Percentiles rank a stretch among this genome's conserved stretches.
Conservation (phyloP, 169 alveolate genomes). For the Plasmodium billcollinsi region DNA sequence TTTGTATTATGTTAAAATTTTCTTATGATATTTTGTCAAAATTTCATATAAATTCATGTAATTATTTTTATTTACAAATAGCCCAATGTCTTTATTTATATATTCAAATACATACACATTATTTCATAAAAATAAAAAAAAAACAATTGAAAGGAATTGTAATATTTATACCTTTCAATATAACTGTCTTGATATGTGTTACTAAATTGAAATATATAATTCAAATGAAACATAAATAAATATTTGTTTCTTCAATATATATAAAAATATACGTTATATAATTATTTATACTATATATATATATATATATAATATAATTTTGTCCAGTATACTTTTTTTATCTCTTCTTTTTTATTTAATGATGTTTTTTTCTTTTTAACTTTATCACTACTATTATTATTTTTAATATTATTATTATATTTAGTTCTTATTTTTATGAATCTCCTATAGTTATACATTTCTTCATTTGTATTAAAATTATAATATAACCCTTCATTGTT, state of each 20-base stretch:
- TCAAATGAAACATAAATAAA: slow-evolving; percentile 39
- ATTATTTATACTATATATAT: slow-evolving; percentile 32
- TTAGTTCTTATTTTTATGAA: not conserved
- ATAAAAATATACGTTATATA: slow-evolving; percentile 52
- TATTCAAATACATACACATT: slow-evolving; percentile 1
- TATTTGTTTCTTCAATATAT: slow-evolving; percentile 66
- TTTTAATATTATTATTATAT: not conserved
- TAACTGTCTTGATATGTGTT: slow-evolving; percentile 10
- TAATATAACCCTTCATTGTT: slow-evolving; percentile 51
- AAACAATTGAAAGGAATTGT: slow-evolving; percentile 16
- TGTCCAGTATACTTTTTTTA: not conserved
- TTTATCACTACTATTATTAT: not conserved
- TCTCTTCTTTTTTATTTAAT: slow-evolving; percentile 4
- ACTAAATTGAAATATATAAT: slow-evolving; percentile 45
- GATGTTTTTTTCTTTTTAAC: not conserved
- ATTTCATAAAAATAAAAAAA: slow-evolving; percentile 4
- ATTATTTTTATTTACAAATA: slow-evolving; percentile 47
- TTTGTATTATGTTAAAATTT: slow-evolving; percentile 24
- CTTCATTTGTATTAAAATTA: slow-evolving; percentile 32
- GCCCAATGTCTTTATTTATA: not conserved
- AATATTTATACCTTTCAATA: slow-evolving; percentile 28
- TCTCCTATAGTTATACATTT: not conserved
- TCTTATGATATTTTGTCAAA: slow-evolving; percentile 23
- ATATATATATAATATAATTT: slow-evolving; percentile 14
- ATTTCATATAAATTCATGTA: slow-evolving; percentile 30